These are phyloP conservation scores for Panicum miliaceum DNA, from an alignment of 176 grass and related monocot species.

Conservation along the genomic window DNA sequence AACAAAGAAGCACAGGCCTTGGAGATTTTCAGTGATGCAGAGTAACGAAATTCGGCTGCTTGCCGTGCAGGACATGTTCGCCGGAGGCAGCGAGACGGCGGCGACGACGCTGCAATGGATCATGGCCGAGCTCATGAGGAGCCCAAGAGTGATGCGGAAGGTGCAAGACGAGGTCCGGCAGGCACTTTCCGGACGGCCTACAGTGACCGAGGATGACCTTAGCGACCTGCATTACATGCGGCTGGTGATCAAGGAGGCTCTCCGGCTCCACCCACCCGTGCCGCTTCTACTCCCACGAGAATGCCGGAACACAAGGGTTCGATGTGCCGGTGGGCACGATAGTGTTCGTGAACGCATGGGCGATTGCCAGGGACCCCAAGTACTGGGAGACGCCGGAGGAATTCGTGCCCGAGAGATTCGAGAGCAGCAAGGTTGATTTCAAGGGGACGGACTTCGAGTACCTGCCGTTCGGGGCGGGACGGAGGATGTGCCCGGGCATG, in stretches of 20 bases:
- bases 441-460: slow-evolving; percentile 44
- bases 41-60: background rate
- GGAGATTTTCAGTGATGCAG: too few relatives aligned
- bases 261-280: slow-evolving; percentile 39
- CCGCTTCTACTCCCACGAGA: slow-evolving; percentile 42
- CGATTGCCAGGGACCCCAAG: slow-evolving; percentile 23
- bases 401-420: slow-evolving; percentile 38
- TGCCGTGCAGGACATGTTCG: slow-evolving; percentile 45
- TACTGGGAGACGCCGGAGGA: slow-evolving; percentile 21
- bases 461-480: slow-evolving; percentile 34
- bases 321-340: slow-evolving; percentile 36
- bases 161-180: slow-evolving; percentile 28
- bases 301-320: background rate
- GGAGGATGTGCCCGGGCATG: slow-evolving; percentile 51
- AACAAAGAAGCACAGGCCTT: background rate
- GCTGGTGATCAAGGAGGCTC: slow-evolving; percentile 45
- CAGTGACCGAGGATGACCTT: background rate
- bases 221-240: background rate
- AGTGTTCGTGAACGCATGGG: slow-evolving; percentile 51
- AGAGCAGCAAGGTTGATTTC: background rate
- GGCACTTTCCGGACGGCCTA: background rate
- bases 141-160: slow-evolving; percentile 32
- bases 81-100: slow-evolving; percentile 41
- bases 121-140: slow-evolving; percentile 47
- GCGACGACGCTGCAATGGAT: slow-evolving; percentile 40